Percentiles rank a stretch among this genome's conserved stretches.
Evolutionary conservation across 441 rosid genomes (phyloP).

Genomic region (Mallotus repandus): DNA sequence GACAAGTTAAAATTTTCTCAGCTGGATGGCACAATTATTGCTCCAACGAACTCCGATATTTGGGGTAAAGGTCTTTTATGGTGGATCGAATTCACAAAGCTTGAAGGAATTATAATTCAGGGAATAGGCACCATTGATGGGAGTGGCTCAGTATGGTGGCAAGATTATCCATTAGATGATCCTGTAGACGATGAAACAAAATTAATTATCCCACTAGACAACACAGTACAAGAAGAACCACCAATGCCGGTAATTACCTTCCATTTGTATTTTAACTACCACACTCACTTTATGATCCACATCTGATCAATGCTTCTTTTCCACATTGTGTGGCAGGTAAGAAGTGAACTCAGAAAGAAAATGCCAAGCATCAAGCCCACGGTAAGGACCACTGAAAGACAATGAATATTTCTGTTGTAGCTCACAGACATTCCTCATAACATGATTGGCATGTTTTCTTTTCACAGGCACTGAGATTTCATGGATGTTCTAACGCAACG

Average conservation of each 20-base stretch:
- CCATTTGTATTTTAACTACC: constrained; percentile 11
- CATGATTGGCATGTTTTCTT: constrained; percentile 19
- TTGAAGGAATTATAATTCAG: constrained; percentile 63
- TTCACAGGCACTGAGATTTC: constrained; percentile 78
- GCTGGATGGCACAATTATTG: constrained; percentile 90
- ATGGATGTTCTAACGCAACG: constrained; percentile 64
- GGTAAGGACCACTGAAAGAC: constrained; percentile 48
- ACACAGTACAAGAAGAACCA: constrained; percentile 43
- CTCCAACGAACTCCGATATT: constrained; percentile 53
- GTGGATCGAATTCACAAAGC: constrained; percentile 91
- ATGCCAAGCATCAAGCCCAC: constrained; percentile 95
- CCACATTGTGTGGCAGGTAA: constrained; percentile 45
- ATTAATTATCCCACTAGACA: constrained; percentile 61
- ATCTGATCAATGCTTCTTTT: constrained; percentile 25
- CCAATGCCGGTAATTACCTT: constrained; percentile 59
- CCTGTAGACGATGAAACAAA: constrained; percentile 53
- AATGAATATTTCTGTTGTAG: constrained; percentile 7
- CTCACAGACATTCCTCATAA: constrained; percentile 14
- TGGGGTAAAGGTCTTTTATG: too few relatives aligned
- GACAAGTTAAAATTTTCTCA: constrained; percentile 33
- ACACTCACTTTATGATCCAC: constrained; percentile 4
- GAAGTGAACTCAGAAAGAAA: constrained; percentile 53
- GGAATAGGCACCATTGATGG: constrained; percentile 88
- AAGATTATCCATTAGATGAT: constrained; percentile 50
- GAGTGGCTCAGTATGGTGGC: constrained; percentile 96